Evolutionary conservation across 1,139 yeast genomes (phyloP), one percentile per base, ranked within the genome.

Genomic region (Hyphopichia fennica): DNA sequence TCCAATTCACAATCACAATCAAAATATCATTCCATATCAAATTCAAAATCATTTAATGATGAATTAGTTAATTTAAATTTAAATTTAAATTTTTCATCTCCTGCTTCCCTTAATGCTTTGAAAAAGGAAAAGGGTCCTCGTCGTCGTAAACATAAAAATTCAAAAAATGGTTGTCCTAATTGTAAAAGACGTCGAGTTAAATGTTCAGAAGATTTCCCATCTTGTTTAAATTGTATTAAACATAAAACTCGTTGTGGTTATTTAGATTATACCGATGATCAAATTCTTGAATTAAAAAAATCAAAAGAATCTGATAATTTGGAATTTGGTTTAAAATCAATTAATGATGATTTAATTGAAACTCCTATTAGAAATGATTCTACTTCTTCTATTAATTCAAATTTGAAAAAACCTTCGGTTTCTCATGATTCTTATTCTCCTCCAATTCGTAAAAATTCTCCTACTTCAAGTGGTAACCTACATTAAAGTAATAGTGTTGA

Each of bases 151-250:
- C 70, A 65, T 42, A 64, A 62, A 40, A 65, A 65, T 42, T 58
- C 65, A 16, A 64, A 63, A 39, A 51, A 55, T 40, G 78, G 78
- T 1, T 72, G 78, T 47, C 70, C 75, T 27, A 72, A 68, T 41
- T 72, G 78, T 56, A 72, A 72, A 51, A 64, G 64, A 38, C 59
- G 78, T 45, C 46, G 77, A 40, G 75, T 72, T 42, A 72, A 72
- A 49, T 72, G 78, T 48, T 54, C 65, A 4, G 77, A 72, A 45
- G 70, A 70, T 43, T 54, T 70, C 31, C 78, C 78, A 1, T 58
- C 63, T 31, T 72, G 78, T 46, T 38, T 54, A 39, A 72, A 72
- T 49, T 72, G 78, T 55, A 52, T 69, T 35, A 70, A 70, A 43
- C 76, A 71, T 47, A 67, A 68, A 39, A 68, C 63, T 4, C 58